Conservation (phyloP, 169 alveolate species). For the Plasmodium knowlesi region DNA sequence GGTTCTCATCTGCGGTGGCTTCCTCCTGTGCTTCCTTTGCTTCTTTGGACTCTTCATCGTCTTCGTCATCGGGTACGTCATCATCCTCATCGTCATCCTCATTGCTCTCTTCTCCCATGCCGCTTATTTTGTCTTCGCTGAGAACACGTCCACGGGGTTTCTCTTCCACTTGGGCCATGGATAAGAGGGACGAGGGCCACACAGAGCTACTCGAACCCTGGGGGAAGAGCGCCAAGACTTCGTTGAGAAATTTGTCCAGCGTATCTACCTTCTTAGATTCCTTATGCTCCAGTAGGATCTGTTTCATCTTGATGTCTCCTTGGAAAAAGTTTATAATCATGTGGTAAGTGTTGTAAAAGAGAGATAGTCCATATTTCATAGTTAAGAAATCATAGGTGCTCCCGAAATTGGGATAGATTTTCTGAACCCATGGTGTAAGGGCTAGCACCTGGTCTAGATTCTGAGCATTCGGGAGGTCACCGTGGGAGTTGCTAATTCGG, state of each 20-base stretch:
- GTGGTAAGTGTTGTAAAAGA: conserved; percentile 1
- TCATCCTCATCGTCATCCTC: neutral
- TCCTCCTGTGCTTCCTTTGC: neutral
- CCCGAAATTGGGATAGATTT: neutral
- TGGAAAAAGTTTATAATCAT: neutral
- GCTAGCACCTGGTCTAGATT: neutral
- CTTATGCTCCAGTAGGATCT: neutral
- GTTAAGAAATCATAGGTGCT: conserved; percentile 44
- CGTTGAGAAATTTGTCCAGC: conserved; percentile 43
- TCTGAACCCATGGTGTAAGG: conserved; percentile 30
- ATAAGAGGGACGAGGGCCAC: neutral
- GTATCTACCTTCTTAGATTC: neutral
- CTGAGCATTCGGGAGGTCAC: neutral
- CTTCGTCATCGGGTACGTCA: neutral
- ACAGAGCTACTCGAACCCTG: neutral
- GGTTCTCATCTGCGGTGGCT: neutral
- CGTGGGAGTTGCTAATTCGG: neutral
- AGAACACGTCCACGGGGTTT: neutral
- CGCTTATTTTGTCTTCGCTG: neutral
- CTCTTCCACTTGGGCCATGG: neutral
- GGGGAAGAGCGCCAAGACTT: conserved; percentile 9
- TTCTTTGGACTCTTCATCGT: neutral
- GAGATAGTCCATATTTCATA: conserved; percentile 26
- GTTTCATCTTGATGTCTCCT: neutral
- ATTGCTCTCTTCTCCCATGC: neutral